Conservation (phyloP, 805 yeast species). For the Metschnikowia proteae region DNA sequence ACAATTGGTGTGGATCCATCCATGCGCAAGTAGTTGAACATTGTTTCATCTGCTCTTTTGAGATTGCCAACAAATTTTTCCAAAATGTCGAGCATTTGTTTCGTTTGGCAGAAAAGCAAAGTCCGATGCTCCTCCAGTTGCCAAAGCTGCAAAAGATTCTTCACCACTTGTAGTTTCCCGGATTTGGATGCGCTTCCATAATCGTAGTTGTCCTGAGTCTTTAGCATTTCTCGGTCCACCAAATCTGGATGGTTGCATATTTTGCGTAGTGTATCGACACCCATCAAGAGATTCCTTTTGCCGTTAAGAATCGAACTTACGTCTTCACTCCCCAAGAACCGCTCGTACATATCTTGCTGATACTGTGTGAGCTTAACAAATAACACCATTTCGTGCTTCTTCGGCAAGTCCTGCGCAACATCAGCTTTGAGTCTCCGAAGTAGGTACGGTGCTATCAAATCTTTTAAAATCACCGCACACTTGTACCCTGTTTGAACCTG, state of each 20-base stretch:
- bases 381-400: slow-evolving; percentile 88
- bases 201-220: slow-evolving; percentile 30
- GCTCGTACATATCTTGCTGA: slow-evolving; percentile 71
- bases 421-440: slow-evolving; percentile 85
- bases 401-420: slow-evolving; percentile 92
- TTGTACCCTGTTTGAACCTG: slow-evolving; percentile 96
- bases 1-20: slow-evolving; percentile 89
- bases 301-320: slow-evolving; percentile 68
- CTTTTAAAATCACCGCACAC: slow-evolving; percentile 88
- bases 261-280: slow-evolving; percentile 85
- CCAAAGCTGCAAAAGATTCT: slow-evolving; percentile 74
- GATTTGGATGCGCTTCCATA: slow-evolving; percentile 62
- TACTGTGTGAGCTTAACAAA: slow-evolving; percentile 80
- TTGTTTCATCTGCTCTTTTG: slow-evolving; percentile 11
- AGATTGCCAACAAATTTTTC: slow-evolving; percentile 56
- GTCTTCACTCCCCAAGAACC: slow-evolving; percentile 74
- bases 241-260: slow-evolving; percentile 97
- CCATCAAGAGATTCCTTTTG: slow-evolving; percentile 75
- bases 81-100: slow-evolving; percentile 88
- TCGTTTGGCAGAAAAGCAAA: slow-evolving; percentile 84
- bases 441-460: slow-evolving; percentile 84
- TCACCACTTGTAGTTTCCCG: slow-evolving; percentile 89
- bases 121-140: slow-evolving; percentile 70
- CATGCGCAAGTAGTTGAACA: slow-evolving; percentile 69
- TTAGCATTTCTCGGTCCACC: slow-evolving; percentile 42